Evolutionary conservation across 805 yeast genomes (phyloP), one percentile per base, ranked within the genome.

Genomic region (Saccharomycopsis sp.): DNA sequence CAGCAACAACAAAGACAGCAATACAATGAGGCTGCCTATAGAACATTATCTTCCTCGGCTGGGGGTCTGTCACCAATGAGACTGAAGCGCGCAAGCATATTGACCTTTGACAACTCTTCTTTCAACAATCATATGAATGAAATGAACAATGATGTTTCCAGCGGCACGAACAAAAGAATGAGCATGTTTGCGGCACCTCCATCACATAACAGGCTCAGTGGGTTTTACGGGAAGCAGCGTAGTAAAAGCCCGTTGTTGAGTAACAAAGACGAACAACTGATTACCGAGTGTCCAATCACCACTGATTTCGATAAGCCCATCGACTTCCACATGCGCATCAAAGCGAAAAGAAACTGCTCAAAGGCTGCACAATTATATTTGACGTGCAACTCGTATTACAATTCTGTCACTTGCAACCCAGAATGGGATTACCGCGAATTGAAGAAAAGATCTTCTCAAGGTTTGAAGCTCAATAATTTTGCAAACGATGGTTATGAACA

Each of bases 71-170:
- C 42, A 19, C 45, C 44, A 33, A 33, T 49, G 51, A 19, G 42
- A 34, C 62, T 77, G 75, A 3, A 53, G 56, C 19, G 66, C 25
- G n/a, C 73, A 48, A 42, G 63, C 64, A 1, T 52, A 42, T n/a
- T 60, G 57, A 3, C 67, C 8, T 12, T 15, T 21, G 43, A 40
- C 22, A 34, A 38, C 3, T 20, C 16, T 13, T 10, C 23, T 5
- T 22, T 26, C 19, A 22, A 16, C 19, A 38, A 25, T 18, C 17
- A 36, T 32, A 19, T 22, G n/a, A 39, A 38, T 27, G 20, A 27
- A 20, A 23, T 16, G 8, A 34, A 20, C 17, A 34, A 20, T 18
- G 22, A 20, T 25, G n/a, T 23, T 19, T 5, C 33, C 7, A 31
- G 7, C 20, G 6, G 9, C 6, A 40, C 30, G 9, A 29, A 15